Base-by-base conservation (phyloP, 345 rosid genomes). In the Syzygium jambos region DNA sequence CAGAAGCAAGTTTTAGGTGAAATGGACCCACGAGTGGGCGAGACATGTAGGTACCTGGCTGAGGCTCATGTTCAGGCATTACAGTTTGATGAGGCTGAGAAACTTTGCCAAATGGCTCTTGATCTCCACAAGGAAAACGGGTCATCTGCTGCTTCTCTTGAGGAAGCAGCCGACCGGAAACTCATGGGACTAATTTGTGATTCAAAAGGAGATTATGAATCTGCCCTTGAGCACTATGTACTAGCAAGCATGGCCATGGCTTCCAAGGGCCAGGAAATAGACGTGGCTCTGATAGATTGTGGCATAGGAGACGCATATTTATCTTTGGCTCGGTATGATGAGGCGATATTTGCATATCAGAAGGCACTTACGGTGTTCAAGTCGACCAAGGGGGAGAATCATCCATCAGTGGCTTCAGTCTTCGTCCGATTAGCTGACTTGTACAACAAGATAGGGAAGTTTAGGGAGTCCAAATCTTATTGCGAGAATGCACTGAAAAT, bases 251-350 rank as follows among this genome's bases (percentile, higher is more conserved):
- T 95, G 99, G 95, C 99, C 0, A 93, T 96, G 98, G 92, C 98
- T 4, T 91, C 96, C 61, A 88, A 91, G 88, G 93, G 96, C 78
- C 93, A 89, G 19, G 95, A 94, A 84, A 89, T 91, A 52, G 99
- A 95, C 17, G 97, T 94, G 41, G 98, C 99, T 30, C 90, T 95
- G 5, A 91, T 94, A 87, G 99, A 96, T 89, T 94, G 98, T 90
- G 95, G 96, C 93, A 96, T 97, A 29, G 99, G 98, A 49, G 99
- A 97, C 87, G 92, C 98, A 12, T 97, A 97, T 89, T 89, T 97
- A 84, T 92, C 98, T 11, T 89, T 97, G 93, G 93, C 98, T 86
- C 92, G 99, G 29, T 96, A 94, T 38, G 99, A 98, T 57, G 99
- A 98, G 87, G 97, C 99, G 16, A 86, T 95, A 52, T 96, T 94